A percentile compares a stretch with the other conserved stretches of the same genome.
Evolutionary conservation across 2,329 filamentous ascomycete species (phyloP).

Genomic region (Colletotrichum sp.): DNA sequence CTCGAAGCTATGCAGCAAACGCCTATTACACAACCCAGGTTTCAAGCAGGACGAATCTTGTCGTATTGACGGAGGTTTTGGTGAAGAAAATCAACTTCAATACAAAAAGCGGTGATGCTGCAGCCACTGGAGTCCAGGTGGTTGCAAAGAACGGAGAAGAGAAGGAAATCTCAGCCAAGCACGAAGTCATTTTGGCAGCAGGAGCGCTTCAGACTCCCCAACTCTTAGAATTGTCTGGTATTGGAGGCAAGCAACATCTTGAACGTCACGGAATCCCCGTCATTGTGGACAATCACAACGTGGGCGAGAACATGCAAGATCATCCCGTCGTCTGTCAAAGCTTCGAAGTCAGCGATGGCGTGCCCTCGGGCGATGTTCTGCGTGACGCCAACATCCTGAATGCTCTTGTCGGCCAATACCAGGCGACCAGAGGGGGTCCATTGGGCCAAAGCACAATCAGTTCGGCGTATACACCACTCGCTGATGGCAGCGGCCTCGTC

Average conservation of each 20-base stretch:
- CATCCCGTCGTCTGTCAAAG: slow-evolving; percentile 40
- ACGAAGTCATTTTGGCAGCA: slow-evolving; percentile 47
- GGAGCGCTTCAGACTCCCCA: slow-evolving; percentile 46
- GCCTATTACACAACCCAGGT: slow-evolving; percentile 33
- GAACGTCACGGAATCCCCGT: slow-evolving; percentile 32
- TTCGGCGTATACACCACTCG: slow-evolving; percentile 35
- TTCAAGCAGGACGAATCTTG: slow-evolving; percentile 24
- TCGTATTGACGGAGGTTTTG: slow-evolving; percentile 25
- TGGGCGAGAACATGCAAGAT: slow-evolving; percentile 46
- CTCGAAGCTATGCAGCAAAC: slow-evolving; percentile 35
- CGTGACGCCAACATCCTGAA: slow-evolving; percentile 36
- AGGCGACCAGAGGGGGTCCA: slow-evolving; percentile 34
- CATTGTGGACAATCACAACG: slow-evolving; percentile 36
- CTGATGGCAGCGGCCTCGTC: slow-evolving; percentile 31
- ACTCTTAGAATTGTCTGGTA: slow-evolving; percentile 47
- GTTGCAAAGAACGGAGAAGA: slow-evolving; percentile 12
- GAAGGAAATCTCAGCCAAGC: slow-evolving; percentile 24
- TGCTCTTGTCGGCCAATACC: slow-evolving; percentile 37
- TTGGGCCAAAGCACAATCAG: slow-evolving; percentile 32
- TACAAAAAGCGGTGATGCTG: neutral
- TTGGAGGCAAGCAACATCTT: slow-evolving; percentile 39
- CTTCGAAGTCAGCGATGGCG: slow-evolving; percentile 45
- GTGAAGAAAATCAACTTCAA: neutral
- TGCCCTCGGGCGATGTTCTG: slow-evolving; percentile 40
- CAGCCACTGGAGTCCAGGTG: neutral